A percentile compares a stretch with the other conserved stretches of the same genome.
phyloP scores from a whole-genome alignment of 1,284 basidiomycete species.

The Heliocybe sulcata region DNA sequence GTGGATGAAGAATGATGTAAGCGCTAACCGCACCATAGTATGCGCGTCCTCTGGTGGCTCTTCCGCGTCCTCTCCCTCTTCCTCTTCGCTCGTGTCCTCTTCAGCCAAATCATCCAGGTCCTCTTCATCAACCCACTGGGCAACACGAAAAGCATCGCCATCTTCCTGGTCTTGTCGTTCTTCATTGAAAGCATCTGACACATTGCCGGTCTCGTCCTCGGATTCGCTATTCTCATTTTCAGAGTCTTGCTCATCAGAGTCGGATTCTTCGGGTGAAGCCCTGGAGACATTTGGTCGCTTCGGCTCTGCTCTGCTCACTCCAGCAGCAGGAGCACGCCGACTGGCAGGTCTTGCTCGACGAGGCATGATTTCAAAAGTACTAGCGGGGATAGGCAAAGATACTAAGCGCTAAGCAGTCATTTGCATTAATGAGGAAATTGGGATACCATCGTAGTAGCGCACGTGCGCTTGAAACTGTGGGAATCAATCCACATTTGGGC shows the following conservation, averaged over 20 bases:
- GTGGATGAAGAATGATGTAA: not conserved
- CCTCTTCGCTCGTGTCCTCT: conserved; percentile 12
- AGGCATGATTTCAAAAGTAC: not conserved
- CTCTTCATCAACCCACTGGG: conserved; percentile 28
- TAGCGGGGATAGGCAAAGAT: not conserved
- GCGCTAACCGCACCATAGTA: conserved; percentile 11
- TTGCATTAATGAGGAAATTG: no score
- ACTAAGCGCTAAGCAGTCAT: not conserved
- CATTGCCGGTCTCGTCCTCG: not conserved
- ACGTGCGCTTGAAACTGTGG: not conserved
- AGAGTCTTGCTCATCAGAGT: not conserved
- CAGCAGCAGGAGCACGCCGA: not conserved
- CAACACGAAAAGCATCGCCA: conserved; percentile 20
- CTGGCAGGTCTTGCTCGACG: not conserved
- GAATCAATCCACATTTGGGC: not conserved
- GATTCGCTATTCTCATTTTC: not conserved
- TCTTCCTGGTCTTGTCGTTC: conserved; percentile 16
- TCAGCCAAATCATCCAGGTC: conserved; percentile 19
- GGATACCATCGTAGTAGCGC: not conserved
- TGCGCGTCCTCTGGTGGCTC: conserved; percentile 11
- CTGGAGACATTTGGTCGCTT: not conserved
- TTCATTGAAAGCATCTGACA: not conserved
- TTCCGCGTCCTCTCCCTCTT: conserved; percentile 8
- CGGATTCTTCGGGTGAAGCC: not conserved
- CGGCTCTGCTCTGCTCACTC: not conserved